These are phyloP conservation scores for Jamesozyma hellenica DNA, from an alignment of 805 yeast species.

Conservation along the genomic window DNA sequence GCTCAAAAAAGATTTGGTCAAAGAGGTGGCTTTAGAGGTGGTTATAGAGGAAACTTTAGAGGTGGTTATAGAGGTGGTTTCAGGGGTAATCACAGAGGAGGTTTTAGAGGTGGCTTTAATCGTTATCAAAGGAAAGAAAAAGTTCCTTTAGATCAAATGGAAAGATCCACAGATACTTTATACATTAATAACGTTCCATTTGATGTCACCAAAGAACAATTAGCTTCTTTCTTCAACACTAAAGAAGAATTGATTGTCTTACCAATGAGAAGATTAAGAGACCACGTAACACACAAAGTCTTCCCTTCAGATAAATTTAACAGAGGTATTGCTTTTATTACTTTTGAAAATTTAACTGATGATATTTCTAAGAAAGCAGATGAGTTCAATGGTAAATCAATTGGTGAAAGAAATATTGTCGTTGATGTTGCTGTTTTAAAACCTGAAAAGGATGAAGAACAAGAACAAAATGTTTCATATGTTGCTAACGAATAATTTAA, in stretches of 20 bases:
- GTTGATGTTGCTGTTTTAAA: conserved; percentile 58
- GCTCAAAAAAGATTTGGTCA: conserved; percentile 5
- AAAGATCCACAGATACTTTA: conserved; percentile 40
- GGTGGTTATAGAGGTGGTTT: conserved; percentile 9
- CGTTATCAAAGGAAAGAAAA: conserved; percentile 21
- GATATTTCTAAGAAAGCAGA: conserved; percentile 44
- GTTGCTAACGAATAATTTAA: too few relatives aligned
- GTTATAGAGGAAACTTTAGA: conserved; percentile 5
- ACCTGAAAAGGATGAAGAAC: conserved; percentile 22
- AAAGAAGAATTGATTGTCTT: conserved; percentile 40
- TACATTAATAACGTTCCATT: conserved; percentile 59
- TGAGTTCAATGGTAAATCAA: conserved; percentile 53
- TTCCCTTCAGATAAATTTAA: conserved; percentile 31
- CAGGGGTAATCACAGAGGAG: conserved; percentile 10
- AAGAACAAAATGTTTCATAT: background rate
- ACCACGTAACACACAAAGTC: conserved; percentile 26
- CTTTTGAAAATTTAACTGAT: conserved; percentile 32
- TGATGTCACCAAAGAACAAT: conserved; percentile 45
- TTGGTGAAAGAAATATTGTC: conserved; percentile 55
- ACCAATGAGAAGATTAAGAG: conserved; percentile 36
- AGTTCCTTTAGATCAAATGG: conserved; percentile 31
- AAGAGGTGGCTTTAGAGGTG: conserved; percentile 10
- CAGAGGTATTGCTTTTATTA: conserved; percentile 54
- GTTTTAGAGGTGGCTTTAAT: conserved; percentile 9
- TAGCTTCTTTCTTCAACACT: conserved; percentile 43